Conservation (phyloP, 208 protist species). For the Wallacemonas sp. region DNA sequence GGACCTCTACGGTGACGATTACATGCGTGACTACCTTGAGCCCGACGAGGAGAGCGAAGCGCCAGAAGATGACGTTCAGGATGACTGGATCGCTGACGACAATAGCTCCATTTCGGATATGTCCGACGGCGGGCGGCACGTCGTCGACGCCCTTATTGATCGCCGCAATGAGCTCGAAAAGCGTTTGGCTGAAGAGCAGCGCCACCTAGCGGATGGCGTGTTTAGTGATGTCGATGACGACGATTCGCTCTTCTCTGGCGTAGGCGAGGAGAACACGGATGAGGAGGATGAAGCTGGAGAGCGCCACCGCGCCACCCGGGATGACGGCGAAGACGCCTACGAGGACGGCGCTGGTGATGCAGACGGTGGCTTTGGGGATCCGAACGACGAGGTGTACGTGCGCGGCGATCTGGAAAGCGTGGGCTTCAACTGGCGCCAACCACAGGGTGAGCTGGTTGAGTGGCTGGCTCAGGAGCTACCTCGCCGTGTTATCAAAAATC, state of each 20-base stretch:
- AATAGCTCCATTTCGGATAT: conserved; percentile 72
- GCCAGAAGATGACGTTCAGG: conserved; percentile 64
- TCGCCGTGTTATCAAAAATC: conserved; percentile 84
- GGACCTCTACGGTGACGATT: conserved; percentile 90
- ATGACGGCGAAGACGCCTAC: background rate
- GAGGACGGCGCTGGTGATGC: conserved; percentile 21
- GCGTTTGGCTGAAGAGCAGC: conserved; percentile 60
- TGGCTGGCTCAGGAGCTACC: conserved; percentile 91
- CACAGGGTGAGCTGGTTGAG: conserved; percentile 83
- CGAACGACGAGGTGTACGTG: conserved; percentile 67
- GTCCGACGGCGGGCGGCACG: conserved; percentile 67
- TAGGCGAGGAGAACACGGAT: conserved; percentile 25
- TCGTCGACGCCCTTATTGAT: conserved; percentile 78
- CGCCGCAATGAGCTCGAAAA: conserved; percentile 62
- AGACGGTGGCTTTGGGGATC: conserved; percentile 32
- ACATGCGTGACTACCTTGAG: conserved; percentile 85
- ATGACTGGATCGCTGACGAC: conserved; percentile 80
- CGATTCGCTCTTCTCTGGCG: conserved; percentile 44
- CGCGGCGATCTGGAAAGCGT: conserved; percentile 72
- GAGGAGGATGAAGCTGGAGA: conserved; percentile 12
- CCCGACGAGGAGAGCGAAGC: conserved; percentile 81
- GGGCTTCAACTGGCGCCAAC: conserved; percentile 88
- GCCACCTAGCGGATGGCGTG: conserved; percentile 74
- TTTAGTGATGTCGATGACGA: conserved; percentile 80
- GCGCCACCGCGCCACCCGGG: conserved; percentile 2